Base-by-base conservation (phyloP, 2,329 filamentous ascomycete species). In the Mycosphaerelloides madeirae region DNA sequence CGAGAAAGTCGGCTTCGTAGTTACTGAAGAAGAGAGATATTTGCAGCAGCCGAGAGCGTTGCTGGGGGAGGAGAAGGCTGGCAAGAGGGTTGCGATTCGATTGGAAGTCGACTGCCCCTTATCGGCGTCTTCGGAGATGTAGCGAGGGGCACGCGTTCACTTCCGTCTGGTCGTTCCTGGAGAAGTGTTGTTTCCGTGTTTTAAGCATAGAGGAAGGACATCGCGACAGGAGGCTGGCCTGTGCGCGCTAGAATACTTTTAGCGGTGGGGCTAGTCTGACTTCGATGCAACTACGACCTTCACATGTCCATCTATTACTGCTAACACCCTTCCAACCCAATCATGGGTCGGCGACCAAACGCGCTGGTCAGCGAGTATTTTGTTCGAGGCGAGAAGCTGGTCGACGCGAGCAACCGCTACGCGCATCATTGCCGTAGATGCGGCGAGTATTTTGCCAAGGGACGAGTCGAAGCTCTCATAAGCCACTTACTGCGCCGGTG, bases 391-490 rank as follows among this genome's bases (percentile, higher is more conserved):
- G 79, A 81, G 31, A 95, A 95, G 70, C 78, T 95, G 59, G 81
- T 84, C 62, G 88, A 95, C 69, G 84, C 86, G 53, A 93, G 87
- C 72, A 95, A 95, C 66, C 81, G 90, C 46, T 96, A 96, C 63
- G 83, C 87, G 58, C 87, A 95, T 63, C 93, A 86, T 11, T 95
- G 89, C 44, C 44, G 42, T 34, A 45, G 36, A 39, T 63, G 54
- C 63, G 53, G 41, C 38, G 44, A 56, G 18, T 50, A 73, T 66
- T 95, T 95, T 52, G 85, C 87, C 52, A 95, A 95, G 64, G 90
- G 90, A 49, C 81, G 90, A 50, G 84, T 87, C 60, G 90, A 96
- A 61, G 87, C 81, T 58, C 70, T 96, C 49, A 85, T 81, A 33
- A 83, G 77, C 50, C 90, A 96, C 62, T 76, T 95, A 44, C 83